Evolutionary conservation across 2,329 filamentous ascomycete species (phyloP), one percentile per base, ranked within the genome.

Genomic region (Uncinocarpus reesii): DNA sequence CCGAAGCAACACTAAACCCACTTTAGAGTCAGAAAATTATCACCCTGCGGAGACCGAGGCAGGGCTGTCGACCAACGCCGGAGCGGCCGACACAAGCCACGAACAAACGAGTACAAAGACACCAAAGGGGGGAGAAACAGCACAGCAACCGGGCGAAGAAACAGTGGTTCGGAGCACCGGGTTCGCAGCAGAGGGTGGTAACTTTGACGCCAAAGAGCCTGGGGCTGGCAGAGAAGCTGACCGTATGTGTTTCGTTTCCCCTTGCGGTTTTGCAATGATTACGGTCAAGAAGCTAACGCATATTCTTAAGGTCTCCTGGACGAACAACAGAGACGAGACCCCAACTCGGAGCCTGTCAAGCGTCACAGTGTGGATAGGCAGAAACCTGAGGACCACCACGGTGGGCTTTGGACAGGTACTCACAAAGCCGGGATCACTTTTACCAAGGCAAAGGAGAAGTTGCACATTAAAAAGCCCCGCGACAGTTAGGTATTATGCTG

Each of bases 151-250:
- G 21, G 23, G 10, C 7, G 42, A 44, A 21, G 42, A 79, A 29
- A 11, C 26, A 29, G 26, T 29, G 26, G 26, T 29, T 29, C 26
- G 26, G 26, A 29, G 26, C 26, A 29, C 26, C 7, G 26, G 26
- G 11, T 6, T 29, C 7, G 26, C 26, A 11, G 7, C 26, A 29
- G 26, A 29, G 26, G 81, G 81, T 0, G 81, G 81, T 18, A 46
- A 57, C 42, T 57, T 57, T 34, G 55, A 57, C 47, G 65, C 64
- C 1, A 58, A 57, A 6, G 75, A 75, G 51, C 75, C 80, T 0
- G 81, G 81, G 8, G 82, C 82, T 8, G 80, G 79, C 2, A 67
- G 64, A 29, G 82, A 86, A 62, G 81, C 81, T 52, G 79, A 83
- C 55, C 74, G 82, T 81, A 63, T 58, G 67, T 63, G 24, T 45